These are phyloP conservation scores for Mortierella hygrophila DNA, from an alignment of 192 early-diverging fungal genomes.

Conservation along the genomic window DNA sequence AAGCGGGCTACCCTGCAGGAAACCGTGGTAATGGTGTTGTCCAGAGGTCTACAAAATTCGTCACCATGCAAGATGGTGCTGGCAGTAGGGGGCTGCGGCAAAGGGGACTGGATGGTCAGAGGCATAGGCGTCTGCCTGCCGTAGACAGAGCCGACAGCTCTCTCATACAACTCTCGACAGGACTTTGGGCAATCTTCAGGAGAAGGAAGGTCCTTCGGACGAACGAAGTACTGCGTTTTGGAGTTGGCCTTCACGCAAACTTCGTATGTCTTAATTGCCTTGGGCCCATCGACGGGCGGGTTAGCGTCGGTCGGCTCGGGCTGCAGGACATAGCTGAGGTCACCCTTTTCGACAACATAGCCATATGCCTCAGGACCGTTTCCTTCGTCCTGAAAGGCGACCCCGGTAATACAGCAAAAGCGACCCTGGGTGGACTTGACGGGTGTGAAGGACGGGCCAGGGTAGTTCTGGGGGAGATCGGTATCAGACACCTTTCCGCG, in stretches of 20 bases:
- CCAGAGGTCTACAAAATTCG: neutral
- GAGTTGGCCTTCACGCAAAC: neutral
- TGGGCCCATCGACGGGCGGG: no score
- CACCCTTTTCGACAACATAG: neutral
- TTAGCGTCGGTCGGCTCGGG: neutral
- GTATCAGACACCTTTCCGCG: neutral
- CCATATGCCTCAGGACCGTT: neutral
- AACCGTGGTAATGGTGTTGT: neutral
- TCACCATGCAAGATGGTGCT: neutral
- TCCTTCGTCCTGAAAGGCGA: neutral
- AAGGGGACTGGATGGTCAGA: neutral
- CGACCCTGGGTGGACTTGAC: neutral
- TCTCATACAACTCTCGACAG: neutral
- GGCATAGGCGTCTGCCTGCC: neutral
- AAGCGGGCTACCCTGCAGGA: neutral
- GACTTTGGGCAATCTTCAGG: neutral
- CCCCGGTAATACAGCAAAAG: neutral
- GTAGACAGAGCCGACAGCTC: neutral
- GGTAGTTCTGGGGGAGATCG: neutral
- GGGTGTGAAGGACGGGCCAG: neutral
- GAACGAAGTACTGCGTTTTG: neutral
- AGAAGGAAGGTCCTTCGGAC: neutral
- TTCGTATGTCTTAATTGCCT: neutral
- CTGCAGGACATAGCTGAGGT: neutral
- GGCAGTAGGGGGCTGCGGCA: neutral